Percentiles rank a stretch among this genome's conserved stretches.
Conservation (phyloP, 176 grass and related monocot genomes). For the Aegilops bicornis region DNA sequence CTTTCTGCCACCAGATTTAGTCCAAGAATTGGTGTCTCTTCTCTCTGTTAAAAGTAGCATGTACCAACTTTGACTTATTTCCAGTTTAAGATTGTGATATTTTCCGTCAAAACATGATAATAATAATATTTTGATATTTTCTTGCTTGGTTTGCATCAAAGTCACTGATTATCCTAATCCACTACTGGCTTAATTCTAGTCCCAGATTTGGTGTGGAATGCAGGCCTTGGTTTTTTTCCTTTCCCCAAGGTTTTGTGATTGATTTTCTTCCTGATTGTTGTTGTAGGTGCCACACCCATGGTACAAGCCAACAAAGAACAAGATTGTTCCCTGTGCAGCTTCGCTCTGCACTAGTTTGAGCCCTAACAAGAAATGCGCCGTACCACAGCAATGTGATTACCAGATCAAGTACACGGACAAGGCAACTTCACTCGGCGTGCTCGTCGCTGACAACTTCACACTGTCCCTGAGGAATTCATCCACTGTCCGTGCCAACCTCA, state of each 20-base stretch:
- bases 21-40: background rate
- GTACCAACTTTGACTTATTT: background rate
- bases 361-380: constrained; percentile 44
- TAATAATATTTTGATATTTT: background rate
- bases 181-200: background rate
- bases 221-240: background rate
- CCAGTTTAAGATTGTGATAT: background rate
- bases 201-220: background rate
- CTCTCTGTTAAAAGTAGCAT: background rate
- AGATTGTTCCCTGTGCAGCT: constrained; percentile 56
- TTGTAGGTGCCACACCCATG: constrained; percentile 70
- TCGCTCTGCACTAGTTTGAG: constrained; percentile 60
- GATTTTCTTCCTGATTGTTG: constrained; percentile 27
- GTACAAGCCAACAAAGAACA: constrained; percentile 55
- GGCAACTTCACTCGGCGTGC: constrained; percentile 71
- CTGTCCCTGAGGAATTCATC: constrained; percentile 62
- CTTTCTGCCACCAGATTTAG: background rate
- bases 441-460: constrained; percentile 56
- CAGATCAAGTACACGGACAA: constrained; percentile 69
- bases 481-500: constrained; percentile 42
- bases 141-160: background rate
- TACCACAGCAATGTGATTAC: constrained; percentile 70
- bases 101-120: background rate
- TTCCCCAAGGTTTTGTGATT: background rate
- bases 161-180: background rate